A percentile compares a stretch with the other conserved stretches of the same genome.
These are phyloP conservation scores for Pulicaria dysenterica DNA, from an alignment of 129 eudicot genomes.

Conservation along the genomic window DNA sequence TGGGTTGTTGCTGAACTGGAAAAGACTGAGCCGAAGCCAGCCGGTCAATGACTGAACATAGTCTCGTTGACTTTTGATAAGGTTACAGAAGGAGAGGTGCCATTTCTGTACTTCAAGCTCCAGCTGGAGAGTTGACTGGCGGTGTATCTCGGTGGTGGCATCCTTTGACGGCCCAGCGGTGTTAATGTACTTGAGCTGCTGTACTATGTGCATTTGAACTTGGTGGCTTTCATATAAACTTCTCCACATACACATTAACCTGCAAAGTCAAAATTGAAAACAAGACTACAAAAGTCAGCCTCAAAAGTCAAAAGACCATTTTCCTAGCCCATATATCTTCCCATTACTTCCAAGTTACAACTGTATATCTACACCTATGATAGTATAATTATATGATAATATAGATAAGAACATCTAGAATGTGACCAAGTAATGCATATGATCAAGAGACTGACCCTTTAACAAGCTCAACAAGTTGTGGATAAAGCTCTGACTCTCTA, in stretches of 20 bases:
- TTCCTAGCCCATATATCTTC: too few relatives aligned
- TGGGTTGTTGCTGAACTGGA: slow-evolving; percentile 65
- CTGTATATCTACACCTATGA: too few relatives aligned
- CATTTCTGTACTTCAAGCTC: slow-evolving; percentile 92
- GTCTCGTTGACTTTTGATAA: slow-evolving; percentile 80
- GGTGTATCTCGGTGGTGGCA: slow-evolving; percentile 80
- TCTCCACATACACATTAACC: slow-evolving; percentile 94
- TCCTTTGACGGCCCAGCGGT: slow-evolving; percentile 45
- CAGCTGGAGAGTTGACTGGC: slow-evolving; percentile 89
- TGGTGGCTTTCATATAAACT: slow-evolving; percentile 96
- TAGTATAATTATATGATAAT: too few relatives aligned
- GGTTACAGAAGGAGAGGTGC: slow-evolving; percentile 81
- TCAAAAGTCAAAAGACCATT: slow-evolving; percentile 16
- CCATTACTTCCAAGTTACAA: too few relatives aligned
- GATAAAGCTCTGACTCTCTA: slow-evolving; percentile 90
- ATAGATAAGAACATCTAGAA: too few relatives aligned
- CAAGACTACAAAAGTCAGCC: neutral
- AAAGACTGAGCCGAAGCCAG: slow-evolving; percentile 98
- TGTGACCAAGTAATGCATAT: neutral
- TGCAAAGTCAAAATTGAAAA: slow-evolving; percentile 31
- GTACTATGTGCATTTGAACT: slow-evolving; percentile 87
- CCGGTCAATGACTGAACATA: slow-evolving; percentile 86
- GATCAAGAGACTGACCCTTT: slow-evolving; percentile 58
- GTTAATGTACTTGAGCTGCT: slow-evolving; percentile 82
- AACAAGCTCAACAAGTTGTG: slow-evolving; percentile 86